Percentiles rank a stretch among this genome's conserved stretches.
Evolutionary conservation across 1,284 basidiomycete genomes (phyloP).

Genomic region (Rhizoctonia solani): DNA sequence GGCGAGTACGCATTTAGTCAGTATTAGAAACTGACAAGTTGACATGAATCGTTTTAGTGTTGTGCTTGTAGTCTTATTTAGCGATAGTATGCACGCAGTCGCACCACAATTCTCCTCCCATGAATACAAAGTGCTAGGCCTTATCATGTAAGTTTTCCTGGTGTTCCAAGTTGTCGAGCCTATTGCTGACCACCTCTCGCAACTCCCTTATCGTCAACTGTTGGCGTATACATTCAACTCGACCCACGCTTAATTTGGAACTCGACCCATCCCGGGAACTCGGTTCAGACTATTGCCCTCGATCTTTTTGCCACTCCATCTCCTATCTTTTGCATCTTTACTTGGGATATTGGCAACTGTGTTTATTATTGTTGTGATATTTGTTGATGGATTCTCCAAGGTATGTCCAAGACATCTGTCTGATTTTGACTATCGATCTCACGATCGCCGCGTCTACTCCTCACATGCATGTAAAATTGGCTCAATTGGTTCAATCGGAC

Average conservation of each 20-base stretch:
- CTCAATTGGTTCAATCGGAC: background rate
- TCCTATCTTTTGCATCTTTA: constrained; percentile 85
- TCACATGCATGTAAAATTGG: background rate
- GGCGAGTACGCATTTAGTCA: constrained; percentile 50
- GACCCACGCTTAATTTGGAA: background rate
- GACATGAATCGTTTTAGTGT: constrained; percentile 55
- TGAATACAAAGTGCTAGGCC: constrained; percentile 75
- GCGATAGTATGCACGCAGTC: constrained; percentile 79
- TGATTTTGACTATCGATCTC: background rate
- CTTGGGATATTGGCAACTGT: constrained; percentile 81
- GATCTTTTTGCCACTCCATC: constrained; percentile 78
- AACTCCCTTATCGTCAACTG: background rate
- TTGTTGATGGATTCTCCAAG: constrained; percentile 85
- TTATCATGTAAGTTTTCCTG: constrained; percentile 62
- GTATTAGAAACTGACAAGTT: constrained; percentile 14
- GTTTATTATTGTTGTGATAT: constrained; percentile 76
- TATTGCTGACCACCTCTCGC: background rate
- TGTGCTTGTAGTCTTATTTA: constrained; percentile 82
- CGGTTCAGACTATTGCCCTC: constrained; percentile 72
- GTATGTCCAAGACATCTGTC: background rate
- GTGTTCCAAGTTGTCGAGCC: background rate
- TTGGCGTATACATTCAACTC: background rate
- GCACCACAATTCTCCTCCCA: constrained; percentile 67
- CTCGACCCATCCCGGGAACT: background rate
- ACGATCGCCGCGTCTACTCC: background rate